phyloP scores from a whole-genome alignment of 2,329 filamentous ascomycete species.

The Xylariaceae sp. region DNA sequence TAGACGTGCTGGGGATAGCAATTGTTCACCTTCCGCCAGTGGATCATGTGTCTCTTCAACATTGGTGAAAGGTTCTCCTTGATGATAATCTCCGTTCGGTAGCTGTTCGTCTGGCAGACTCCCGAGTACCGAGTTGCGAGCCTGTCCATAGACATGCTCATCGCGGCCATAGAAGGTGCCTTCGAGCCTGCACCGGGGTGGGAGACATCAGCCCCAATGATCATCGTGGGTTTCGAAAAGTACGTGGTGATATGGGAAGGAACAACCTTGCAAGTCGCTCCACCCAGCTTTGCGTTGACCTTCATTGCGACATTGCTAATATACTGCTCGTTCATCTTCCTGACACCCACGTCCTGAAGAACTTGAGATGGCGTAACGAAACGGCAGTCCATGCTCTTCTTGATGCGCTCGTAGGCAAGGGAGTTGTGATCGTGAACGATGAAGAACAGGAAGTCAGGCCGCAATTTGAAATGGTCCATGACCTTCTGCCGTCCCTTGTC shows the following conservation, averaged over 20 bases:
- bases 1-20: conserved; percentile 72
- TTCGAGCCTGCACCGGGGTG: conserved; percentile 70
- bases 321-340: conserved; percentile 74
- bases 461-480: conserved; percentile 49
- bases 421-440: conserved; percentile 70
- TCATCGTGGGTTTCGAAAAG: conserved; percentile 63
- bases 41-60: conserved; percentile 35
- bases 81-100: conserved; percentile 79
- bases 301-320: conserved; percentile 95
- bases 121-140: conserved; percentile 75
- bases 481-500: conserved; percentile 53
- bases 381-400: conserved; percentile 84
- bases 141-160: conserved; percentile 77
- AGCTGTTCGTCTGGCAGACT: conserved; percentile 78
- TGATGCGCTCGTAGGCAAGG: conserved; percentile 77
- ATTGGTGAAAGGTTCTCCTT: conserved; percentile 64
- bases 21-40: conserved; percentile 60
- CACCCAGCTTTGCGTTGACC: conserved; percentile 92
- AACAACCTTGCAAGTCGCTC: conserved; percentile 59
- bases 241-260: conserved; percentile 36
- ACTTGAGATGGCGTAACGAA: conserved; percentile 83
- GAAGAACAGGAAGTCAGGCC: conserved; percentile 77
- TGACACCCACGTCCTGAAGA: conserved; percentile 68
- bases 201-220: conserved; percentile 89
- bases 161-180: conserved; percentile 76